These are phyloP conservation scores for Capsella bursapastoris DNA, from an alignment of 345 rosid genomes.

Conservation along the genomic window DNA sequence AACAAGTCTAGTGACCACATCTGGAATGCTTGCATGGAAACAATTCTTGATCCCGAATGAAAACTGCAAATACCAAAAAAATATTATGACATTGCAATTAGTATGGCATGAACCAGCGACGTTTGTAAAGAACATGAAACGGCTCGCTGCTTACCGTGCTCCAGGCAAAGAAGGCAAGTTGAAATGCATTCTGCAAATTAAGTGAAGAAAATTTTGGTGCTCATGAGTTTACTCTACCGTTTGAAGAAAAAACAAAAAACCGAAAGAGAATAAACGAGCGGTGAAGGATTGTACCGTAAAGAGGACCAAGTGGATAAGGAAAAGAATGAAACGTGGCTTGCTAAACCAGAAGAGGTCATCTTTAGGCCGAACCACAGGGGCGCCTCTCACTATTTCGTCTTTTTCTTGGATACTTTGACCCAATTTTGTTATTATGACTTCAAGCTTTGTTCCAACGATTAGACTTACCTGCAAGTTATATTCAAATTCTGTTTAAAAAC, in stretches of 20 bases:
- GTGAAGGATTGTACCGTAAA: conserved; percentile 65
- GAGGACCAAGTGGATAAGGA: conserved; percentile 78
- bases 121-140: conserved; percentile 22
- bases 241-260: neutral
- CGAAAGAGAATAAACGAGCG: neutral
- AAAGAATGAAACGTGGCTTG: conserved; percentile 71
- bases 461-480: conserved; percentile 58
- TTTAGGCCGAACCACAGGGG: conserved; percentile 85
- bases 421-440: conserved; percentile 81
- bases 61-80: conserved; percentile 59
- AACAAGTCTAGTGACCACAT: conserved; percentile 62
- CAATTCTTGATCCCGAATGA: conserved; percentile 55
- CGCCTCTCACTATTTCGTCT: conserved; percentile 88
- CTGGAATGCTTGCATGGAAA: conserved; percentile 56
- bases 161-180: conserved; percentile 89
- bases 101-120: neutral
- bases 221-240: conserved; percentile 6
- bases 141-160: conserved; percentile 64
- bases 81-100: conserved; percentile 8
- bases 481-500: conserved; percentile 7
- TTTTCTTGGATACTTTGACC: conserved; percentile 77
- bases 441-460: conserved; percentile 78
- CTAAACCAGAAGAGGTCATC: conserved; percentile 98
- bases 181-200: conserved; percentile 77
- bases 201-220: neutral